phyloP scores from a whole-genome alignment of 2,329 filamentous ascomycete species.

The Penicillium sp. region DNA sequence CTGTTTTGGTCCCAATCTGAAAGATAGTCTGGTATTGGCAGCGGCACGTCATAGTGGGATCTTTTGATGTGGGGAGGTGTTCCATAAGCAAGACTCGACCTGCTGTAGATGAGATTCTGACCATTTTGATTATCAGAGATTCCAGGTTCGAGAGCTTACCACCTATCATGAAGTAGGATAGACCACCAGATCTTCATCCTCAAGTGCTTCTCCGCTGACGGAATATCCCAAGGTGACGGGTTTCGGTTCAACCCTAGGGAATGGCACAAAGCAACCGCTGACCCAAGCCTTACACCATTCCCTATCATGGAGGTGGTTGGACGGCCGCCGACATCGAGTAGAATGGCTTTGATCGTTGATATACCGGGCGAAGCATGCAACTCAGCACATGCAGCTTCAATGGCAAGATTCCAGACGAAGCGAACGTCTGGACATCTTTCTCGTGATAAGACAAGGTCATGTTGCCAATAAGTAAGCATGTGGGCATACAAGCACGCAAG shows the following conservation, averaged over 20 bases:
- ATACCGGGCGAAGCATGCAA: constrained; percentile 53
- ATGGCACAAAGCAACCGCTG: constrained; percentile 52
- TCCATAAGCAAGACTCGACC: constrained; percentile 53
- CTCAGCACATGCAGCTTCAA: constrained; percentile 54
- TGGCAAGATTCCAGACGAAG: constrained; percentile 58
- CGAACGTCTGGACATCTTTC: constrained; percentile 49
- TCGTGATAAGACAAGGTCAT: constrained; percentile 33
- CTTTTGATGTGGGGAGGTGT: constrained; percentile 50
- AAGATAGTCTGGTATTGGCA: constrained; percentile 40
- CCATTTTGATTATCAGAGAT: not conserved
- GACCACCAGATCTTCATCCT: constrained; percentile 57
- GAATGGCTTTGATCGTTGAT: constrained; percentile 51
- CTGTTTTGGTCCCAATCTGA: constrained; percentile 21
- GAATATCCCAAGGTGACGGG: constrained; percentile 53
- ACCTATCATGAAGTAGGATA: constrained; percentile 53
- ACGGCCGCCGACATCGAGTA: constrained; percentile 54
- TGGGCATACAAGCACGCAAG: constrained; percentile 53
- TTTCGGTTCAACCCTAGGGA: constrained; percentile 55
- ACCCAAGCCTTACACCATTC: constrained; percentile 52
- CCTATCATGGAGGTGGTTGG: constrained; percentile 55
- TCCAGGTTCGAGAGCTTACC: constrained; percentile 38
- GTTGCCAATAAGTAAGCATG: constrained; percentile 51
- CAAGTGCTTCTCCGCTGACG: constrained; percentile 49
- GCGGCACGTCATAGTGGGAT: constrained; percentile 49
- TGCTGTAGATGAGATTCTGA: constrained; percentile 18